Evolutionary conservation across 192 early-diverging fungal species (phyloP).

Genomic region (Coemansia sp.): DNA sequence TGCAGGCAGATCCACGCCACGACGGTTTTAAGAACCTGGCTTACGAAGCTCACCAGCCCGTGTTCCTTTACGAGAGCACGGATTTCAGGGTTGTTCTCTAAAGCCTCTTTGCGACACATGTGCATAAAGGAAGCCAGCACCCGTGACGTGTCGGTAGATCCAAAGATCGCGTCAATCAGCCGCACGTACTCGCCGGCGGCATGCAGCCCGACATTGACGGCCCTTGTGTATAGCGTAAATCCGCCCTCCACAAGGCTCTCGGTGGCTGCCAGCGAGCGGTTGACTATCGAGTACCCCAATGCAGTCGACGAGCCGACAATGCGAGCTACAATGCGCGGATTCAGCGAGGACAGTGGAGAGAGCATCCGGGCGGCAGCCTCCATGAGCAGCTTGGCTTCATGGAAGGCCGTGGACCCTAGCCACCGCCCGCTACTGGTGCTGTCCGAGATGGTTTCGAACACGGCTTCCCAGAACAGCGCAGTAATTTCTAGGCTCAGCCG

Average conservation of each 20-base stretch:
- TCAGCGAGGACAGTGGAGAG: conserved; percentile 42
- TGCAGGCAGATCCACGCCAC: conserved; percentile 85
- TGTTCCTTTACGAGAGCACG: conserved; percentile 55
- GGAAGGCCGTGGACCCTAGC: conserved; percentile 40
- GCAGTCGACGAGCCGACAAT: conserved; percentile 35
- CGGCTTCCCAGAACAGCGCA: conserved; percentile 46
- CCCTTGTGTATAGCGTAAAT: conserved; percentile 74
- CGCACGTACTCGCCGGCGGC: conserved; percentile 86
- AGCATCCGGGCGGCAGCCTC: conserved; percentile 26
- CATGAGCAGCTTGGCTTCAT: conserved; percentile 32
- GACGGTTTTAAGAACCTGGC: conserved; percentile 76
- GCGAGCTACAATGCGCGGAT: conserved; percentile 44
- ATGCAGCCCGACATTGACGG: conserved; percentile 64
- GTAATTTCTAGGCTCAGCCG: conserved; percentile 50
- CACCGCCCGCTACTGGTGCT: conserved; percentile 40
- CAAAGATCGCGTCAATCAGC: conserved; percentile 92
- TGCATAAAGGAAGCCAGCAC: conserved; percentile 79
- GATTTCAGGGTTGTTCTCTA: conserved; percentile 65
- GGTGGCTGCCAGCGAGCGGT: conserved; percentile 39
- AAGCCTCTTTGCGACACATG: conserved; percentile 71
- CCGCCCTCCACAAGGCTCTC: conserved; percentile 57
- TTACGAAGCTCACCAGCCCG: conserved; percentile 65
- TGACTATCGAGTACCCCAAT: conserved; percentile 33
- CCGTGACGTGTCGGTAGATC: conserved; percentile 88
- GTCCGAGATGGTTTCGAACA: conserved; percentile 49